Percentiles rank a stretch among this genome's conserved stretches.
These are phyloP conservation scores for Agrocybe praecox DNA, from an alignment of 768 basidiomycete species.

Conservation along the genomic window DNA sequence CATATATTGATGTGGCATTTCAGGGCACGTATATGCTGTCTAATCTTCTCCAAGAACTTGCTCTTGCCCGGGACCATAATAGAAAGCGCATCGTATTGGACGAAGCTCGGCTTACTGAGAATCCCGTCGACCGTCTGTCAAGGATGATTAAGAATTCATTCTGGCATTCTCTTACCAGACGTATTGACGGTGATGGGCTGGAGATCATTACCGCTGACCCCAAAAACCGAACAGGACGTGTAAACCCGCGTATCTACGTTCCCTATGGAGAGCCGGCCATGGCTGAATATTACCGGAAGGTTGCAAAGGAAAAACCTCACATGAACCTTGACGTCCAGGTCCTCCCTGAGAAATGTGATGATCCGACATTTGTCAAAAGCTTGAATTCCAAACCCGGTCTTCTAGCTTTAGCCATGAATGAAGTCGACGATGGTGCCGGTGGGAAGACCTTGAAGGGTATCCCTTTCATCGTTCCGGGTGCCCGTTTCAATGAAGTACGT, in stretches of 20 bases:
- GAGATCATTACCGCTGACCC: slow-evolving; percentile 98
- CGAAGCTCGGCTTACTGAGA: slow-evolving; percentile 95
- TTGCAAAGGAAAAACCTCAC: slow-evolving; percentile 90
- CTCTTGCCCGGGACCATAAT: slow-evolving; percentile 92
- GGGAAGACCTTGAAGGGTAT: slow-evolving; percentile 88
- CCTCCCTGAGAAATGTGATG: slow-evolving; percentile 84
- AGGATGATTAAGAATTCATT: slow-evolving; percentile 98
- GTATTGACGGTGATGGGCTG: slow-evolving; percentile 96
- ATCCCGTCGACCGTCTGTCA: slow-evolving; percentile 94
- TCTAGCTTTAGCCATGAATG: slow-evolving; percentile 93
- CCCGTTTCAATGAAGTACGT: slow-evolving; percentile 88
- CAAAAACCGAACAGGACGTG: slow-evolving; percentile 91
- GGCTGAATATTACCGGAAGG: slow-evolving; percentile 93
- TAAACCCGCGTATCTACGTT: slow-evolving; percentile 93
- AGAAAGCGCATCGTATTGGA: slow-evolving; percentile 98
- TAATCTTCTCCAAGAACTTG: slow-evolving; percentile 97
- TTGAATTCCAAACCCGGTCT: slow-evolving; percentile 94
- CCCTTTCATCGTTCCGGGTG: slow-evolving; percentile 96
- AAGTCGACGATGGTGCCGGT: slow-evolving; percentile 77
- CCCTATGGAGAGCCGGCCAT: slow-evolving; percentile 92
- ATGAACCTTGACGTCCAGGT: slow-evolving; percentile 92
- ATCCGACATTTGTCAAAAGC: slow-evolving; percentile 87
- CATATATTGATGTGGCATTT: slow-evolving; percentile 9
- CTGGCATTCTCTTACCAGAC: slow-evolving; percentile 96
- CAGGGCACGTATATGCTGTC: slow-evolving; percentile 99